phyloP scores from a whole-genome alignment of 2,329 filamentous ascomycete species.

The Fusarium hainanense region DNA sequence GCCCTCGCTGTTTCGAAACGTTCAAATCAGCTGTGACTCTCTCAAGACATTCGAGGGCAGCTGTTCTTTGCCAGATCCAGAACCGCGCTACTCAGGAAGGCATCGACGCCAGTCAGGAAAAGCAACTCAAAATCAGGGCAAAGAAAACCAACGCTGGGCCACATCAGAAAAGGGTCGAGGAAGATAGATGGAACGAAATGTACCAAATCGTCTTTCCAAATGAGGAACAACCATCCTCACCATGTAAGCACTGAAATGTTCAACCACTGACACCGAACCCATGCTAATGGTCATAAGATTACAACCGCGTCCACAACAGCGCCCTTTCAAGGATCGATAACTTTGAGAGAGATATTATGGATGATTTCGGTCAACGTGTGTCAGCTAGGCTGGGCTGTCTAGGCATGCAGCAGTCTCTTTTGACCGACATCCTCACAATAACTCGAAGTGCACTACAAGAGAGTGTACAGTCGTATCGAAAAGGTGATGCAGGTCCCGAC shows the following conservation, averaged over 20 bases:
- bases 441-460: slow-evolving; percentile 2
- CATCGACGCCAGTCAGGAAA: slow-evolving; percentile 16
- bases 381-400: not conserved
- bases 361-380: slow-evolving; percentile 7
- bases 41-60: slow-evolving; percentile 8
- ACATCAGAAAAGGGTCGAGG: slow-evolving; percentile 6
- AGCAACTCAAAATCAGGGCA: slow-evolving; percentile 4
- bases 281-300: slow-evolving; percentile 21
- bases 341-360: slow-evolving; percentile 3
- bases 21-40: slow-evolving; percentile 7
- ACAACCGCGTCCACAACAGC: slow-evolving; percentile 1
- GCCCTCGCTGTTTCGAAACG: slow-evolving; percentile 19
- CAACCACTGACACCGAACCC: not conserved
- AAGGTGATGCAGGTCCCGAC: not conserved
- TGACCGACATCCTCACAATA: not conserved
- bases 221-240: slow-evolving; percentile 11
- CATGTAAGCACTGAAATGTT: slow-evolving; percentile 25
- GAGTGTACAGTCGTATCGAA: slow-evolving; percentile 2
- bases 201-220: slow-evolving; percentile 32
- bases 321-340: not conserved
- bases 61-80: slow-evolving; percentile 10
- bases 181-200: slow-evolving; percentile 28
- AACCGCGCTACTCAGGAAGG: slow-evolving; percentile 7
- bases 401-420: not conserved
- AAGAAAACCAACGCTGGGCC: not conserved